Evolutionary conservation across 805 yeast genomes (phyloP), one percentile per base, ranked within the genome.

Genomic region (Suhomyces sp.): DNA sequence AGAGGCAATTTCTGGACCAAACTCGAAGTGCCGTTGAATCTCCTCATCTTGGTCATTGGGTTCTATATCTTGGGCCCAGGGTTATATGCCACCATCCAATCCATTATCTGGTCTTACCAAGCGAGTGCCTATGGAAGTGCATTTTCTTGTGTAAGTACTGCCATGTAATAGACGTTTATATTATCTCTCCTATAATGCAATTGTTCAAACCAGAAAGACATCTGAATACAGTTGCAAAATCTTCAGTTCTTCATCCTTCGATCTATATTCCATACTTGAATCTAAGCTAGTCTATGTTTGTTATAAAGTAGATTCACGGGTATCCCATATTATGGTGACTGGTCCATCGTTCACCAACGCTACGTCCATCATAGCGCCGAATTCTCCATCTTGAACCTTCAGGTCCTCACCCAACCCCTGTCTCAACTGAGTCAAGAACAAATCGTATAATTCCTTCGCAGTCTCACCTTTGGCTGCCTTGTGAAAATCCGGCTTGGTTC

Each of bases 291-390:
- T 15, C 8, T 15, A 16, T 25, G 28, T 15, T 10, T 11, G 13
- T 26, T 24, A 31, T 18, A 31, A 14, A 1, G 28, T 12, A 14
- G 26, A 43, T 33, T 75, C 76, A 32, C 60, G 72, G 1, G 91
- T 83, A 54, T 90, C 96, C 65, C 83, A 74, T 14, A 81, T 74
- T 20, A 91, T 82, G 0, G 98, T 91, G 1, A 86, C 88, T 0
- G 98, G 98, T 1, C 98, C 98, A 50, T 91, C 97, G 52, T 93
- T 93, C 10, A 82, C 78, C 41, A 91, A 60, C 1, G 74, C 74
- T 11, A 95, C 96, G 44, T 87, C 95, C 98, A 93, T 93, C 96
- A 91, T 86, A 8, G 91, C 98, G 0, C 98, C 98, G 56, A 93
- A 93, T 36, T 77, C 69, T 2, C 98, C 98, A 50, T 90, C 96